Evolutionary conservation across 768 basidiomycete genomes (phyloP), one percentile per base, ranked within the genome.

Genomic region (Lepiota venenata): DNA sequence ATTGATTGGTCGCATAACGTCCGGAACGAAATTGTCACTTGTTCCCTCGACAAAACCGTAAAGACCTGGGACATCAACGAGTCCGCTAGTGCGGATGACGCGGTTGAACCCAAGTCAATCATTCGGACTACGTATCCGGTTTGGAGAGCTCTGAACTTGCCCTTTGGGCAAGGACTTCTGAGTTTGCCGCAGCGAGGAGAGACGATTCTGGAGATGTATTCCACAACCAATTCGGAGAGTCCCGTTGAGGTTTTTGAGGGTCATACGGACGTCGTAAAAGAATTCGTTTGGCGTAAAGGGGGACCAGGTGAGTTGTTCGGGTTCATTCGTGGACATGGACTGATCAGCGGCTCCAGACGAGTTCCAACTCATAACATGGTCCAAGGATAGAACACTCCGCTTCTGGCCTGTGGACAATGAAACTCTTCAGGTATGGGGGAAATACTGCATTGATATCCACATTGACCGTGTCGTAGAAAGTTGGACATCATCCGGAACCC

Each of bases 261-360:
- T 0, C 93, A 96, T 69, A 81, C 84, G 0, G 93, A 96, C 58
- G 92, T 94, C 2, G 96, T 98, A 16, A 97, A 96, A 63, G 96
- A 99, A 70, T 99, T 96, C 66, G 94, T 99, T 1, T 99, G 97
- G 97, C 75, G 97, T 56, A 83, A 78, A 63, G 80, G 86, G 2
- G 79, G 77, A 4, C 61, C 71, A 58, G 83, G 87, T 84, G 16
- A 18, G 69, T 64, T 21, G 37, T 21, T 43, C 29, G 8, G 52
- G 27, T 49, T 40, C 29, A 14, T 16, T 21, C 29, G 8, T 27
- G 3, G 11, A 1, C 6, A 32, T 48, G 21, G 15, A 32, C 18
- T 4, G 50, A 16, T 54, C 25, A 16, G 44, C 50, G 22, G 4
- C 18, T 50, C 22, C 35, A 71, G 74, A 75, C 39, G 79, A 83